A percentile compares a stretch with the other conserved stretches of the same genome.
phyloP scores from a whole-genome alignment of 345 rosid species.

The Pugionium dolabratum region DNA sequence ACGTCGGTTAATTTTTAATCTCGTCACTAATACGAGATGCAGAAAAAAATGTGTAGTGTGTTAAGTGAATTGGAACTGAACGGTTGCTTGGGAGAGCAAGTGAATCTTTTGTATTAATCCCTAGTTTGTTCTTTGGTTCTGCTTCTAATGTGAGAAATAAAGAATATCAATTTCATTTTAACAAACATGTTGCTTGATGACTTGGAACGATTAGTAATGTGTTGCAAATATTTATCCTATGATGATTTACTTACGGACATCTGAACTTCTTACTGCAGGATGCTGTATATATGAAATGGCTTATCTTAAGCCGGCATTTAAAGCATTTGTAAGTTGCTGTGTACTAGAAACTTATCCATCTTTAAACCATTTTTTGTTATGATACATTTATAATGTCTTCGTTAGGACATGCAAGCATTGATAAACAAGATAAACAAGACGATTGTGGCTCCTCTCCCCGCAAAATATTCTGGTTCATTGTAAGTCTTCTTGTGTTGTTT shows the following conservation, averaged over 20 bases:
- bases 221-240: constrained; percentile 2
- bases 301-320: constrained; percentile 89
- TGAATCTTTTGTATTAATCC: neutral
- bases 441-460: constrained; percentile 94
- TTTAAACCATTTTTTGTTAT: neutral
- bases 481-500: constrained; percentile 45
- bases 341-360: constrained; percentile 10
- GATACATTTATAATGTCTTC: neutral
- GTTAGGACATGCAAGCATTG: constrained; percentile 97
- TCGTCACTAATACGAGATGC: neutral
- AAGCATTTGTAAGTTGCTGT: constrained; percentile 82
- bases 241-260: constrained; percentile 1
- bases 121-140: neutral
- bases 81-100: neutral
- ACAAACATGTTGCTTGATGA: neutral
- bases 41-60: neutral
- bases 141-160: constrained; percentile 28
- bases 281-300: constrained; percentile 99
- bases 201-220: neutral
- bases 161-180: constrained; percentile 4
- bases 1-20: neutral
- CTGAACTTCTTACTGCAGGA: constrained; percentile 53
- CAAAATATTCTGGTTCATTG: constrained; percentile 91
- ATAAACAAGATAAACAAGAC: constrained; percentile 97
- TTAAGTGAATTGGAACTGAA: constrained; percentile 8